Percentiles rank a stretch among this genome's conserved stretches.
Conservation (phyloP, 2,329 filamentous ascomycete genomes). For the Pyrenochaeta sp. region DNA sequence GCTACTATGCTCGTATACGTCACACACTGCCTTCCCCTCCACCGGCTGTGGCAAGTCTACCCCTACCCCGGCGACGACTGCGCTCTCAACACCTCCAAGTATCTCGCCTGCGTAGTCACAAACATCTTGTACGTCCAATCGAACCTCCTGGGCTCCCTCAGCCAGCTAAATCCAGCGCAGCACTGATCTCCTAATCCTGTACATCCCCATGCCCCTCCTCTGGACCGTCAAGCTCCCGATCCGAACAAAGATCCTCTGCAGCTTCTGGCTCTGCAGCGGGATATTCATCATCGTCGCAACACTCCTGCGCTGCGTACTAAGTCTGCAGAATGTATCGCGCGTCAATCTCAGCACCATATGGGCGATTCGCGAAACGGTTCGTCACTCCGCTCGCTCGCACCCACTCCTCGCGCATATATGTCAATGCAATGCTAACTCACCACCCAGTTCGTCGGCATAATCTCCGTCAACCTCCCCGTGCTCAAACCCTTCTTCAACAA, state of each 20-base stretch:
- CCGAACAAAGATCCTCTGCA: neutral
- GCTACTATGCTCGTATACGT: constrained; percentile 10
- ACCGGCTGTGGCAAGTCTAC: constrained; percentile 16
- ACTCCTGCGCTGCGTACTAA: no score
- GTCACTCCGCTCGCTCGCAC: no score
- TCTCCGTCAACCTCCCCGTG: no score
- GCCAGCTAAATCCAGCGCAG: neutral
- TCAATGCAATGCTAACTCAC: no score
- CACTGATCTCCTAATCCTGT: neutral
- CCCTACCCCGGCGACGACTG: constrained; percentile 16
- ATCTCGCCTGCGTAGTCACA: constrained; percentile 10
- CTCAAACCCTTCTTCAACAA: no score
- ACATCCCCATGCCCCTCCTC: neutral
- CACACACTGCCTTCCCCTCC: constrained; percentile 12
- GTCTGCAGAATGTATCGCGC: no score
- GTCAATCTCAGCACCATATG: no score
- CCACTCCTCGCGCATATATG: no score
- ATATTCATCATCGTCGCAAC: neutral
- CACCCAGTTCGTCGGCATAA: no score
- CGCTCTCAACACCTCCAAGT: constrained; percentile 16
- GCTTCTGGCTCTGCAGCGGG: neutral
- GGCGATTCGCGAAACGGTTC: no score
- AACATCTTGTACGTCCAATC: constrained; percentile 5
- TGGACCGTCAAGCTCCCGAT: neutral
- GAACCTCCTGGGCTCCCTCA: neutral